Evolutionary conservation across 345 rosid genomes (phyloP).

Genomic region (Dimocarpus longan): DNA sequence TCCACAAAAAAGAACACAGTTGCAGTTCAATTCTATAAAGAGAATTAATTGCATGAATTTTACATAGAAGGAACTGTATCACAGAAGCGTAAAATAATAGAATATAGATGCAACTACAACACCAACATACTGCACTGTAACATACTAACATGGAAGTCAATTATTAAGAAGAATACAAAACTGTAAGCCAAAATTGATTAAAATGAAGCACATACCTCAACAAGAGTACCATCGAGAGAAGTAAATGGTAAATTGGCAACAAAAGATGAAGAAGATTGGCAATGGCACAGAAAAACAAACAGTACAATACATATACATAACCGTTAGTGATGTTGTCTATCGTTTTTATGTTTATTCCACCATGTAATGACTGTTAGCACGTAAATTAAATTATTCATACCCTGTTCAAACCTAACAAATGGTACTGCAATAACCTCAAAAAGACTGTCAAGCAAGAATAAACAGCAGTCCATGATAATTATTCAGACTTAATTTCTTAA

Average conservation of each 20-base stretch:
- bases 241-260: background rate
- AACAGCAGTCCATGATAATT: background rate
- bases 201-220: background rate
- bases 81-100: background rate
- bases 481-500: background rate
- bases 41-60: background rate
- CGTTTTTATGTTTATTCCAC: background rate
- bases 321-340: background rate
- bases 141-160: background rate
- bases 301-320: background rate
- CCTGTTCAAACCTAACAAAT: background rate
- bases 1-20: background rate
- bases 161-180: background rate
- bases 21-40: conserved; percentile 1
- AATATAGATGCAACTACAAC: background rate
- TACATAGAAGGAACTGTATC: background rate
- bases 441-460: background rate
- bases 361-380: background rate
- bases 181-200: background rate
- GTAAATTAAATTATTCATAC: background rate
- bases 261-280: background rate
- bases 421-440: background rate
- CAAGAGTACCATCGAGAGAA: background rate
- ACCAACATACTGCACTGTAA: background rate
- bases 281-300: background rate